Evolutionary conservation across 371 early-diverging fungal species (phyloP).

Genomic region (Zychaea mexicana): DNA sequence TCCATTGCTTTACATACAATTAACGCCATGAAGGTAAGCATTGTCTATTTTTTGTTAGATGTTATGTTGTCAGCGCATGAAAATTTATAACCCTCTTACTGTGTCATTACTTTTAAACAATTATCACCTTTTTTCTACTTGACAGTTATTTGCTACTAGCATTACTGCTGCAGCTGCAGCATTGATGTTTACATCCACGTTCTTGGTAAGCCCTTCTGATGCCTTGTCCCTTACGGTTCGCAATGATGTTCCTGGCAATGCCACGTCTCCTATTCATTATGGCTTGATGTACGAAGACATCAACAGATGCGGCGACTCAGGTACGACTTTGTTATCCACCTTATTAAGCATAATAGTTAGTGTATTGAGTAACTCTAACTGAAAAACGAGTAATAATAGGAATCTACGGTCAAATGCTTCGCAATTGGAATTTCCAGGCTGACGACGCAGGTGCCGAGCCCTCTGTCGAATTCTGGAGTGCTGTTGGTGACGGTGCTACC

Average conservation of each 20-base stretch:
- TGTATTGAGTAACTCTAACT: too few species aligned
- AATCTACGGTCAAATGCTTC: constrained; percentile 20
- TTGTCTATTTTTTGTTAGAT: too few species aligned
- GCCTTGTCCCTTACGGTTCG: constrained; percentile 19
- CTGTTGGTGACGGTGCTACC: constrained; percentile 6
- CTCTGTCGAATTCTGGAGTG: constrained; percentile 12
- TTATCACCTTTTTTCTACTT: too few species aligned
- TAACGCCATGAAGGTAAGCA: too few species aligned
- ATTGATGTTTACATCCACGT: not conserved
- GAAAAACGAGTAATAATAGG: not conserved
- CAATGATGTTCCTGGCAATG: constrained; percentile 26
- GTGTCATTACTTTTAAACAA: too few species aligned
- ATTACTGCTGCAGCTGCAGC: not conserved
- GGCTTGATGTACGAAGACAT: constrained; percentile 33
- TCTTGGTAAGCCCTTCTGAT: not conserved
- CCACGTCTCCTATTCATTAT: constrained; percentile 20
- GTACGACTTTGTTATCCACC: not conserved
- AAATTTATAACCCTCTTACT: too few species aligned
- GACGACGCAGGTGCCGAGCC: constrained; percentile 12
- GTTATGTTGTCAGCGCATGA: too few species aligned
- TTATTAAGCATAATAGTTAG: not conserved
- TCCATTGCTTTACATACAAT: too few species aligned
- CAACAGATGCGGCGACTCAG: constrained; percentile 25
- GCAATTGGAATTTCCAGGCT: constrained; percentile 26
- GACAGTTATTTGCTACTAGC: not conserved